Evolutionary conservation across 75 land plant species (phyloP).

Genomic region (Pinus tabuliformis): DNA sequence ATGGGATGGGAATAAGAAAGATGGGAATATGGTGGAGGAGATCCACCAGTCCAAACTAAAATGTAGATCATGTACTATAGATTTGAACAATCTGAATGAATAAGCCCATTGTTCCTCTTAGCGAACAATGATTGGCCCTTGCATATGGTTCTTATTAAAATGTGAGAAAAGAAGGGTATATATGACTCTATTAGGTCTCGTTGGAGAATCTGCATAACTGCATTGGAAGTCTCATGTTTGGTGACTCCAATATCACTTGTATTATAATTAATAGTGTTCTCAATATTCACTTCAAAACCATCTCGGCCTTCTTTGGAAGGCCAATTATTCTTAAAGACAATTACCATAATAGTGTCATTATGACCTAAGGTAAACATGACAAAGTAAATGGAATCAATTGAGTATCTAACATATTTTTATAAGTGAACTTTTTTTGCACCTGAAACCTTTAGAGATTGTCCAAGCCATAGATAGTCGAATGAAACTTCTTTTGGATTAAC

Average conservation of each 20-base stretch:
- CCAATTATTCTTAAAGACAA: conserved; percentile 48
- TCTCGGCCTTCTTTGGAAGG: conserved; percentile 25
- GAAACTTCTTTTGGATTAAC: neutral
- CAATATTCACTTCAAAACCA: conserved; percentile 10
- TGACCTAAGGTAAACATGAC: no score
- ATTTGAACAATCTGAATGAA: conserved; percentile 40
- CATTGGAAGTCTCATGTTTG: conserved; percentile 8
- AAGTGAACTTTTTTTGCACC: no score
- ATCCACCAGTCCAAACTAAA: no score
- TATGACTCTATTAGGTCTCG: conserved; percentile 30
- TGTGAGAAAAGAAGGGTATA: conserved; percentile 61
- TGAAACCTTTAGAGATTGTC: no score
- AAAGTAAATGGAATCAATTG: no score
- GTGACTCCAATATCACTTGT: conserved; percentile 30
- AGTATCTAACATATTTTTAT: no score
- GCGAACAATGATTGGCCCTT: conserved; percentile 39
- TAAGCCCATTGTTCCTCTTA: conserved; percentile 70
- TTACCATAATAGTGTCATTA: conserved; percentile 10
- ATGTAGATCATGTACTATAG: conserved; percentile 5
- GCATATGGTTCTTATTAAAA: conserved; percentile 71
- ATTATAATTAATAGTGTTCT: conserved; percentile 59
- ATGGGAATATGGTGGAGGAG: neutral
- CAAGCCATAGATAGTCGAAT: no score
- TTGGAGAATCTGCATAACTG: conserved; percentile 64
- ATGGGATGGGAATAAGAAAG: neutral